Conservation (phyloP, 768 basidiomycete species). For the Lactifluus piperatus region DNA sequence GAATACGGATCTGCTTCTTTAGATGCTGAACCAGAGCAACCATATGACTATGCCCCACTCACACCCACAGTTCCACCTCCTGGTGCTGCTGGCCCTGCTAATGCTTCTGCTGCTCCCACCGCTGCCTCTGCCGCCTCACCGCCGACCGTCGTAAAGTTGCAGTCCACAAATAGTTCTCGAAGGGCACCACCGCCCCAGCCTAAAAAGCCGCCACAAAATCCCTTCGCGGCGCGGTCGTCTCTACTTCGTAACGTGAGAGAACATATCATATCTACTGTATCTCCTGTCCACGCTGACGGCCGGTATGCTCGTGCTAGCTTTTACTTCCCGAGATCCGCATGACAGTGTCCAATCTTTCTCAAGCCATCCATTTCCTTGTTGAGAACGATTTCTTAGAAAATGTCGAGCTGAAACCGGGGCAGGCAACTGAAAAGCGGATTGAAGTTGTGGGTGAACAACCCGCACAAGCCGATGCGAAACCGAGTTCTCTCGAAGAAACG, state of each 20-base stretch:
- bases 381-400: constrained; percentile 79
- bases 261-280: constrained; percentile 2
- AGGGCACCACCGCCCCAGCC: constrained; percentile 34
- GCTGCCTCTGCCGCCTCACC: background rate
- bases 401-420: constrained; percentile 75
- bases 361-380: constrained; percentile 84
- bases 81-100: background rate
- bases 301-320: constrained; percentile 39
- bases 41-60: background rate
- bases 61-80: background rate
- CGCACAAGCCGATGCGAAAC: background rate
- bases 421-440: constrained; percentile 56
- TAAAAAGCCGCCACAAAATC: constrained; percentile 46
- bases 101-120: background rate
- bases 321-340: constrained; percentile 79
- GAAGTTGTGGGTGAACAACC: constrained; percentile 39
- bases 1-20: constrained; percentile 8
- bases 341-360: constrained; percentile 86
- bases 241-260: constrained; percentile 71
- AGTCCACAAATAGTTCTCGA: constrained; percentile 11
- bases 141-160: constrained; percentile 2
- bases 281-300: constrained; percentile 7
- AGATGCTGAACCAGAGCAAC: background rate
- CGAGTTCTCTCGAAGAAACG: background rate
- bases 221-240: constrained; percentile 58